Evolutionary conservation across 2,329 filamentous ascomycete genomes (phyloP), one percentile per base, ranked within the genome.

Genomic region (Penicillium sp.): DNA sequence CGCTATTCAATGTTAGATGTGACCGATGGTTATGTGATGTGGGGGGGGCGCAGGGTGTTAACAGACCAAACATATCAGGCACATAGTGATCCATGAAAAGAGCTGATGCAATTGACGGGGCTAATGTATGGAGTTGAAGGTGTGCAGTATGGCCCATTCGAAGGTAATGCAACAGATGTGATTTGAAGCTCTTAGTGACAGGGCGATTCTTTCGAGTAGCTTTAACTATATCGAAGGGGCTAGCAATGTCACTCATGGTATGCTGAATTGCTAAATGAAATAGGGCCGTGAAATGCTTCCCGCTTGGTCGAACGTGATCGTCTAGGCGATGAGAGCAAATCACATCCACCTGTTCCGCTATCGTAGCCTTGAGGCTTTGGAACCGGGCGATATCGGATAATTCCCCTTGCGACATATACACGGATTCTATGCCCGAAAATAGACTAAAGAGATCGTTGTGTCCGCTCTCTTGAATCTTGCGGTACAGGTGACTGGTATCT

Each of bases 1-100:
- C 0, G 16, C 54, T 58, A 39, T 4, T 37, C 10, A 27, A 49
- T 24, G 44, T 19, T 26, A 50, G 16, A 56, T n/a, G 13, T 14
- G 3, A 16, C 31, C 31, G 14, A 58, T 49, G 26, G 14, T 37
- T 11, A 29, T 43, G 10, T 6, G 44, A 33, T 9, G 37, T n/a
- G n/a, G n/a, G n/a, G n/a, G n/a, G n/a, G n/a, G n/a, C n/a, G n/a
- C n/a, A n/a, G n/a, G n/a, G n/a, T n/a, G n/a, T 33, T 1, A 22
- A 59, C 57, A 47, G 11, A 63, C 57, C 19, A 51, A 59, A 43
- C 39, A 64, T 67, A 16, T 49, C 16, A 3, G 62, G 62, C 22
- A 64, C 24, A 61, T 70, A 70, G 35, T 66, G 49, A 45, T 70
- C 61, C 47, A 68, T 65, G 1, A 66, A 52, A 5, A 66, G 39